Evolutionary conservation across 768 basidiomycete species (phyloP).

Genomic region (Austroboletus eburneus): DNA sequence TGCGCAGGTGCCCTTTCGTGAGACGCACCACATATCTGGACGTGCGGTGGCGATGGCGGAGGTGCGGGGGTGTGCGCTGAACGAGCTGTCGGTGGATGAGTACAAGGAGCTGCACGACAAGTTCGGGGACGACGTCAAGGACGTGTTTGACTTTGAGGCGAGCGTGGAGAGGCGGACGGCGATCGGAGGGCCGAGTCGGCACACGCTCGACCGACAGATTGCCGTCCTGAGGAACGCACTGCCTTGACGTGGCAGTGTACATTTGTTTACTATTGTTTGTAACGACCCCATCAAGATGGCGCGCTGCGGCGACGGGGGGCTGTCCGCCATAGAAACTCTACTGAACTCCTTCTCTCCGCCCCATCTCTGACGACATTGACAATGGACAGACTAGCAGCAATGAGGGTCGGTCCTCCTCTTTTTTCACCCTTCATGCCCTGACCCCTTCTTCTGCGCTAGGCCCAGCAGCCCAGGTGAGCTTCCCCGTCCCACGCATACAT

Average conservation of each 20-base stretch:
- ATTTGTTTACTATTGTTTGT: too few relatives aligned
- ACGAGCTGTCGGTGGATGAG: conserved; percentile 76
- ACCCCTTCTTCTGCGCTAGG: too few relatives aligned
- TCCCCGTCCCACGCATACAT: too few relatives aligned
- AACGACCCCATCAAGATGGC: too few relatives aligned
- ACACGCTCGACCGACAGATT: conserved; percentile 85
- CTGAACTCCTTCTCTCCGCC: conserved; percentile 7
- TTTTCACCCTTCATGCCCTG: too few relatives aligned
- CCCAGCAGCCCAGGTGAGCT: conserved; percentile 57
- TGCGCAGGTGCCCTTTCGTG: conserved; percentile 89
- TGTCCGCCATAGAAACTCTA: neutral
- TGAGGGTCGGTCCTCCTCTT: conserved; percentile 53
- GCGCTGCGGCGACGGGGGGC: too few relatives aligned
- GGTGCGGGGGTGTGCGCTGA: conserved; percentile 71
- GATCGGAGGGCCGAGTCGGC: conserved; percentile 86
- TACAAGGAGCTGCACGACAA: conserved; percentile 69
- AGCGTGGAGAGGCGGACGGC: conserved; percentile 90
- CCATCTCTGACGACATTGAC: conserved; percentile 51
- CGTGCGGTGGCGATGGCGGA: conserved; percentile 95
- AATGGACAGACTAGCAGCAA: conserved; percentile 86
- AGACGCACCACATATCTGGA: conserved; percentile 98
- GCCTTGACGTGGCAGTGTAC: too few relatives aligned
- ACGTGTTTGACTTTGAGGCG: conserved; percentile 92
- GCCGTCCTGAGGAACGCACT: conserved; percentile 64
- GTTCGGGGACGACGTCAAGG: conserved; percentile 77